Evolutionary conservation across 139 green algal species (phyloP).

Genomic region (Diplosphaera chodatii): DNA sequence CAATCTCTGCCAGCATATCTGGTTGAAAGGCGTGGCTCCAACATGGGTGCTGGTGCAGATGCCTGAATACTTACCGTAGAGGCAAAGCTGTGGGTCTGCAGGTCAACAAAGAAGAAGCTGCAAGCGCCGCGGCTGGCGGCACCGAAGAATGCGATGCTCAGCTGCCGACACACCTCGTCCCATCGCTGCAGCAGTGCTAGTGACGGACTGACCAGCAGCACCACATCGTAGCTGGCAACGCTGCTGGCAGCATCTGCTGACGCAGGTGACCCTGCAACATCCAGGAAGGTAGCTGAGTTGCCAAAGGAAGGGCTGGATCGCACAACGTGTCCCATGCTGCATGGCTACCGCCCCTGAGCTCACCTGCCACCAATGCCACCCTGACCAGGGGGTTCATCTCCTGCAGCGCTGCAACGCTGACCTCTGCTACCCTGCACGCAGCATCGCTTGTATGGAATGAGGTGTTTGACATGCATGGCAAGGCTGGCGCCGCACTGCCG

Average conservation of each 20-base stretch:
- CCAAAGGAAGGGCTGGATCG: too few relatives aligned
- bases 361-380: constrained; percentile 23
- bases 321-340: too few relatives aligned
- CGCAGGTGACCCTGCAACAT: neutral
- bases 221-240: constrained; percentile 33
- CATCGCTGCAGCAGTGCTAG: constrained; percentile 13
- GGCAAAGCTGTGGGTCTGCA: constrained; percentile 52
- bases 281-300: too few relatives aligned
- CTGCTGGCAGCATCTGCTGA: neutral
- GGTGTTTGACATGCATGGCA: too few relatives aligned
- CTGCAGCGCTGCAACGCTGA: constrained; percentile 49
- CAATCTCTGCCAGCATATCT: too few relatives aligned
- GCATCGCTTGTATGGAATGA: constrained; percentile 3
- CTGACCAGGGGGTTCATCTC: constrained; percentile 88
- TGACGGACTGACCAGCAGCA: constrained; percentile 37
- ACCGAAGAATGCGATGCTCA: constrained; percentile 52
- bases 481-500: too few relatives aligned
- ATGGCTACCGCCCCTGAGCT: too few relatives aligned
- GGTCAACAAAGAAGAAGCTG: constrained; percentile 66
- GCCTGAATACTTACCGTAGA: constrained; percentile 46
- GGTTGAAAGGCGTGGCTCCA: too few relatives aligned
- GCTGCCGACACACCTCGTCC: constrained; percentile 29
- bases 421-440: constrained; percentile 58
- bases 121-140: constrained; percentile 33
- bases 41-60: too few relatives aligned